Base-by-base conservation (phyloP, 768 basidiomycete genomes). In the Lentinula guzmanii region DNA sequence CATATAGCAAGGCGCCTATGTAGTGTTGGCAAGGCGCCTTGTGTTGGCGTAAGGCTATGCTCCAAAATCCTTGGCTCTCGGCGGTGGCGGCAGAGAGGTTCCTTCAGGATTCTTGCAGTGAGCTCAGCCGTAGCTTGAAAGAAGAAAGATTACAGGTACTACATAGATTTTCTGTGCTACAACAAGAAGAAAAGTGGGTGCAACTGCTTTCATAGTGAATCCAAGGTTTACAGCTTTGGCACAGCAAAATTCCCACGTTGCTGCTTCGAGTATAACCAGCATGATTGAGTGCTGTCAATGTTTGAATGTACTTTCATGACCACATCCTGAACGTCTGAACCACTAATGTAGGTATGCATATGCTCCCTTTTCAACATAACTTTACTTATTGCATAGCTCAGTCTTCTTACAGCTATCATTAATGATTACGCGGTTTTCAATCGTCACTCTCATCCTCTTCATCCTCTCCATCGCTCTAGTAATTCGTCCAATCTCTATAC, bases 391-490 rank as follows among this genome's bases (percentile, higher is more conserved):
- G 21, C 2, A 24, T 21, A 4, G 28, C 34, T n/a, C 37, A 56
- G 54, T 5, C 7, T 24, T 39, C 7, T n/a, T 21, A 37, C 1
- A 21, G 5, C 5, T 52, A 34, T n/a, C 37, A 24, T 21, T 28
- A 28, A 83, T 84, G 83, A 75, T 77, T 10, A 72, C 77, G 48
- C 74, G 77, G 15, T 72, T 71, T 46, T 72, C 81, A 13, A 78
- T 84, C 42, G 78, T 74, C 43, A 85, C 84, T 1, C 65, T 85
- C 62, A 74, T 82, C 54, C 59, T 84, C 8, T 85, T 85, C 71
- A 72, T 85, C 54, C 41, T 81, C 33, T 84, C 83, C 4, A 84
- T 82, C 43, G 66, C 77, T 58, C 79, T 80, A 61, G 84, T 85
- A 0, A 84, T 85, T 46, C 70, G 68, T 18, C 79, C 82, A 1